These are phyloP conservation scores for Fusarium solani-melongenae DNA, from an alignment of 2,329 filamentous ascomycete species.

Conservation along the genomic window DNA sequence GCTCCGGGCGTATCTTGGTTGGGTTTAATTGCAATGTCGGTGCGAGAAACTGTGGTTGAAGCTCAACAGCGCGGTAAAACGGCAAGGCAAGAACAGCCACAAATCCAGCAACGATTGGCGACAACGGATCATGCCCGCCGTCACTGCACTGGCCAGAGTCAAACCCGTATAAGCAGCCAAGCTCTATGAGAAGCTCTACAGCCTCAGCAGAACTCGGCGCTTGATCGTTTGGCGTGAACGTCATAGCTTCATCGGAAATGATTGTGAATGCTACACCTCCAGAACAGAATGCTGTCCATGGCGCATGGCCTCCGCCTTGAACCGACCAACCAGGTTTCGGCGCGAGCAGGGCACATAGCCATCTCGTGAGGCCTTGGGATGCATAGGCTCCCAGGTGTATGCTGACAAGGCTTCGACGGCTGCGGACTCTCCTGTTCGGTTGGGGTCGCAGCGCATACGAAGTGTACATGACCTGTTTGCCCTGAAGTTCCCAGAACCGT, in stretches of 20 bases:
- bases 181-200: constrained; percentile 7
- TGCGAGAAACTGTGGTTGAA: not conserved
- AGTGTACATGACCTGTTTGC: not conserved
- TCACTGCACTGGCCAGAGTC: not conserved
- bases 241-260: not conserved
- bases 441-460: not conserved
- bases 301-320: constrained; percentile 2
- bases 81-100: constrained; percentile 1
- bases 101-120: constrained; percentile 3
- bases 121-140: not conserved
- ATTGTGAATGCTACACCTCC: not conserved
- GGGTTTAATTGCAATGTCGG: not conserved
- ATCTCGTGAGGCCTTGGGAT: not conserved
- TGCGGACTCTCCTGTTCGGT: not conserved
- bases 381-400: not conserved
- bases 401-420: not conserved
- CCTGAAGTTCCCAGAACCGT: constrained; percentile 10
- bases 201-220: constrained; percentile 3
- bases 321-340: constrained; percentile 4
- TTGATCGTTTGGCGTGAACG: not conserved
- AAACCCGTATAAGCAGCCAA: constrained; percentile 1
- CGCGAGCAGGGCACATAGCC: constrained; percentile 6
- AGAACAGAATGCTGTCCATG: constrained; percentile 8
- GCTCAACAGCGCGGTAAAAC: not conserved
- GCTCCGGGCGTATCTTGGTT: not conserved